Base-by-base conservation (phyloP, 768 basidiomycete genomes). In the Suillus subaureus region DNA sequence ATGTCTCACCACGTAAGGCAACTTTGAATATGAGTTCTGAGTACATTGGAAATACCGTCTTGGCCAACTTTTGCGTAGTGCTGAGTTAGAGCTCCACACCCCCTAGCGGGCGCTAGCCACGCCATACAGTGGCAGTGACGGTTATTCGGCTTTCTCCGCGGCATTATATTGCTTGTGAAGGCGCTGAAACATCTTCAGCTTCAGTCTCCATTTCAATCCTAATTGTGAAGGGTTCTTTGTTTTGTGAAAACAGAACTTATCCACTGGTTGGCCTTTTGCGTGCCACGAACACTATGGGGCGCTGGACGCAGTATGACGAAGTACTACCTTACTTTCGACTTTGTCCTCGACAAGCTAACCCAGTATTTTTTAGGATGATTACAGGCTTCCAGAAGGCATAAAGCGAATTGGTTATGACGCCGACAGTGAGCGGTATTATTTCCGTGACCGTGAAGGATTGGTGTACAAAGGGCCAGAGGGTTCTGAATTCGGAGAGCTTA, bases 381-480 rank as follows among this genome's bases (percentile, higher is more conserved):
- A 84, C 70, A 80, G 84, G 67, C 80, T 86, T 61, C 84, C 85
- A 1, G 81, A 81, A 61, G 84, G 84, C 49, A 76, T 84, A 73
- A 79, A 86, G 67, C 86, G 92, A 40, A 85, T 90, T 64, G 92
- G 91, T 13, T 93, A 93, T 72, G 92, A 94, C 76, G 79, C 88
- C 4, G 92, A 93, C 78, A 82, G 83, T 2, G 83, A 85, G 58
- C 79, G 83, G 57, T 92, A 93, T 79, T 82, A 83, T 72, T 93
- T 88, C 77, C 82, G 82, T 31, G 86, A 87, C 74, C 64, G 64
- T 3, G 82, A 81, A 56, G 90, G 91, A 12, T 77, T 73, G 9
- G 72, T 76, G 67, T 87, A 71, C 89, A 87, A 86, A 74, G 84
- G 84, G 39, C 77, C 83, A 21, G 82, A 87, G 67, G 91, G 90